Conservation (phyloP, 163 green algal genomes). For the Scenedesmus sp. region DNA sequence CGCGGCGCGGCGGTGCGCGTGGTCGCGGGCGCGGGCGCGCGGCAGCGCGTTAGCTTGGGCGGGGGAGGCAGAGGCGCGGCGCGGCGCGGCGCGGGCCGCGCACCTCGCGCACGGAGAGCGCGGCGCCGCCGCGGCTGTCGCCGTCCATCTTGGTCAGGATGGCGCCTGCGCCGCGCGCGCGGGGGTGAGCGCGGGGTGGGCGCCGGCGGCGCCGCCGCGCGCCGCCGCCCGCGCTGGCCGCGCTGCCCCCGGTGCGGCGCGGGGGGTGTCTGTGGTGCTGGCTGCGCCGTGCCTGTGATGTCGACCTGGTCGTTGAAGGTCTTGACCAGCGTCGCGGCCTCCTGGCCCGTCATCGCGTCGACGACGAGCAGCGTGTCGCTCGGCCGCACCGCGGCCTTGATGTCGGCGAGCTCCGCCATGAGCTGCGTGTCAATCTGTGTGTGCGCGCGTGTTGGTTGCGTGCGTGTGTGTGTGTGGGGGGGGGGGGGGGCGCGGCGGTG, state of each 20-base stretch:
- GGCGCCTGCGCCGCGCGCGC: conserved; percentile 68
- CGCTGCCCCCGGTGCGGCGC: too few species aligned
- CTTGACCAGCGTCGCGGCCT: conserved; percentile 86
- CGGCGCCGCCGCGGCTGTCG: conserved; percentile 93
- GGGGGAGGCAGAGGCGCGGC: background rate
- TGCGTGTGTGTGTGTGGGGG: too few species aligned
- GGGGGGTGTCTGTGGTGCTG: too few species aligned
- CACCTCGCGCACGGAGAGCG: conserved; percentile 83
- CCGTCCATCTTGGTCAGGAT: conserved; percentile 99
- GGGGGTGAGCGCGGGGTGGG: background rate
- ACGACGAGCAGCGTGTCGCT: conserved; percentile 97
- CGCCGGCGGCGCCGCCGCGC: too few species aligned
- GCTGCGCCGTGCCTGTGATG: conserved; percentile 43
- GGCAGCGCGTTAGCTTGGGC: background rate
- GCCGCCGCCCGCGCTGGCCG: too few species aligned
- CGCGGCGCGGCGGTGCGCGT: too few species aligned
- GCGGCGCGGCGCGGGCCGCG: conserved; percentile 3
- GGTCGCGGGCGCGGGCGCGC: too few species aligned
- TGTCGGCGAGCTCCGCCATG: conserved; percentile 91
- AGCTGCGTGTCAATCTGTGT: conserved; percentile 87
- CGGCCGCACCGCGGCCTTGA: conserved; percentile 82
- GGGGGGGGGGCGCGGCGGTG: too few species aligned
- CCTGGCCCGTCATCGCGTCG: conserved; percentile 98
- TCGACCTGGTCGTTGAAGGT: conserved; percentile 86
- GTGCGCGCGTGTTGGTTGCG: background rate